Base-by-base conservation (phyloP, 768 basidiomycete species). In the Galerina sulciceps region DNA sequence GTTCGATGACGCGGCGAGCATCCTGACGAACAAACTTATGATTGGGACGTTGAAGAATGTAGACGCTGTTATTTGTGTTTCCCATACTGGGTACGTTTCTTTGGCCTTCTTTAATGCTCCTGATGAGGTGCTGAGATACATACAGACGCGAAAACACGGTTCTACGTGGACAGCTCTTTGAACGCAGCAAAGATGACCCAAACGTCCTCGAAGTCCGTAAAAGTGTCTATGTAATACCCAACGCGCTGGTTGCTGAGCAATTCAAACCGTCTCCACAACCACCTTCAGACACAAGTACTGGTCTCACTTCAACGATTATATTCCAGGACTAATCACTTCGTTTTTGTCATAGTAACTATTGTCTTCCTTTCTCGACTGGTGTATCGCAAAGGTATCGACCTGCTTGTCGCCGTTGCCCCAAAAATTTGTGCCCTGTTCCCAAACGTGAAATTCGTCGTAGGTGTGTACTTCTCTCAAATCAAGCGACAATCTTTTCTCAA, bases 101-200 rank as follows among this genome's bases (percentile, higher is more conserved):
- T 9, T 35, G 11, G 3, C 13, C 13, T 26, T 50, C n/a, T 31
- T 6, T 13, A 20, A 3, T 14, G 36, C 34, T 4, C 4, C 11
- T 14, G 20, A n/a, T 26, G 23, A 31, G 14, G 2, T 47, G 15
- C 11, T 47, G 40, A 42, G 6, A 35, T 9, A 6, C 31, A n/a
- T 42, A 17, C 65, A 98, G 96, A 22, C 93, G 96, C n/a, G 97
- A 99, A 76, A 99, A 99, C 62, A 99, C 96, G 0, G 93, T 96
- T 2, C 81, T 99, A 1, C 82, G 97, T 5, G 94, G 91, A 1
- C 82, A 90, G 43, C 75, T 97, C 2, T 90, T 89, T 46, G 85
- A 88, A 60, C 73, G 71, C 44, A 74, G 73, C 53, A 74, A 80
- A 41, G 73, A 77, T 9, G 76, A 81, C 48, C 75, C 81, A 1